These are phyloP conservation scores for Lagenidium giganteum DNA, from an alignment of 352 stramenopile genomes.

Conservation along the genomic window DNA sequence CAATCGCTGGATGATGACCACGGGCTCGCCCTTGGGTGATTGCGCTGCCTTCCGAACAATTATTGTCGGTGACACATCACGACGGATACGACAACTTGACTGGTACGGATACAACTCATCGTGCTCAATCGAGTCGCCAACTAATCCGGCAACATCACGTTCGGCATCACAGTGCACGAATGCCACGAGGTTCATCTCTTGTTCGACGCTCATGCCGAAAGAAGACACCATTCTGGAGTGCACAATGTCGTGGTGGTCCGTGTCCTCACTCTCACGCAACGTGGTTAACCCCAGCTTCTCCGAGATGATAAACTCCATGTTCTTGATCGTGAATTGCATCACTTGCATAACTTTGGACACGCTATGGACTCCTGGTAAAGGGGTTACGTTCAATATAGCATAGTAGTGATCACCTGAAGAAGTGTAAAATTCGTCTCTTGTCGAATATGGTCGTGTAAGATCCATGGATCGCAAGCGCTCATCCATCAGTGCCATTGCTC, in stretches of 20 bases:
- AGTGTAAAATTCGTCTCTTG: no score
- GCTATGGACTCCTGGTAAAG: slow-evolving; percentile 1
- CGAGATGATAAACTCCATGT: slow-evolving; percentile 1
- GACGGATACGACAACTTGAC: not conserved
- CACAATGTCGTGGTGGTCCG: not conserved
- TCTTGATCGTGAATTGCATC: not conserved
- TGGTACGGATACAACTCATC: slow-evolving; percentile 1
- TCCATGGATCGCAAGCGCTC: no score
- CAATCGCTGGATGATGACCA: no score
- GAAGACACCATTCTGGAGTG: not conserved
- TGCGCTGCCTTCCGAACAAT: no score
- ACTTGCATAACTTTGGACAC: not conserved
- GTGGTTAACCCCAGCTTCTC: not conserved
- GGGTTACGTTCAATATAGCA: not conserved
- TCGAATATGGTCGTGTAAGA: no score
- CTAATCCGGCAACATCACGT: not conserved
- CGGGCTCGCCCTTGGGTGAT: no score
- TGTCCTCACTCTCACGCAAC: slow-evolving; percentile 1
- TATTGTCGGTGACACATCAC: no score
- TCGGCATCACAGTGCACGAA: no score
- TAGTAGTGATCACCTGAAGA: no score
- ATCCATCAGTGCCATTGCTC: no score
- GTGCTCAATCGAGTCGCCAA: not conserved
- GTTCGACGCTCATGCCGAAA: not conserved
- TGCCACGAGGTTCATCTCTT: not conserved